Conservation (phyloP, 1,284 basidiomycete species). For the Ganoderma multipileum region DNA sequence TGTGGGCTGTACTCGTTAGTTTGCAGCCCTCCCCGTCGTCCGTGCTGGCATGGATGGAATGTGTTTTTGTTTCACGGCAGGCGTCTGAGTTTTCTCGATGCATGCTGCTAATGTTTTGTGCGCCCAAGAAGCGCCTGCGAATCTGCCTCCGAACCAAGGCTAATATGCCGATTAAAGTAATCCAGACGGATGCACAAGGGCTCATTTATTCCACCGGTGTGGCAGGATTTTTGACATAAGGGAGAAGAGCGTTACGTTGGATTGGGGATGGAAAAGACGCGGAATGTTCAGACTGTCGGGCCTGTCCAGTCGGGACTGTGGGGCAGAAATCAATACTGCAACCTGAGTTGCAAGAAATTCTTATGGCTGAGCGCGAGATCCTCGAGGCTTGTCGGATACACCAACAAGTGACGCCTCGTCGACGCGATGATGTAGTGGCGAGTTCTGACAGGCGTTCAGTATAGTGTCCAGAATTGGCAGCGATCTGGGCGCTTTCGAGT, state of each 20-base stretch:
- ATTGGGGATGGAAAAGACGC: too few species aligned
- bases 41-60: not conserved
- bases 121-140: not conserved
- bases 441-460: conserved; percentile 13
- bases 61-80: not conserved
- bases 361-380: too few species aligned
- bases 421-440: not conserved
- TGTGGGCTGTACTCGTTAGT: not conserved
- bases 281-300: too few species aligned
- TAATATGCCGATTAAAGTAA: not conserved
- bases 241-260: not conserved
- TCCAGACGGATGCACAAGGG: not conserved
- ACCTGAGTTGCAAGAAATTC: too few species aligned
- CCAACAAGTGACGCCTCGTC: not conserved
- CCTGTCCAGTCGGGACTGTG: too few species aligned
- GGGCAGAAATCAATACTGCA: too few species aligned
- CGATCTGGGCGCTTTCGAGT: not conserved
- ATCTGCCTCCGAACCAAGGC: not conserved
- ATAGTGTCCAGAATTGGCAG: conserved; percentile 10
- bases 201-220: not conserved
- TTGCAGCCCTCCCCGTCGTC: not conserved
- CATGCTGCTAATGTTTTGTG: not conserved
- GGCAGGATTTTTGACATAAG: not conserved
- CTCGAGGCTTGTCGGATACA: too few species aligned
- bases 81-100: not conserved